These are phyloP conservation scores for Diutina siamensis DNA, from an alignment of 1,139 yeast genomes.

Conservation along the genomic window DNA sequence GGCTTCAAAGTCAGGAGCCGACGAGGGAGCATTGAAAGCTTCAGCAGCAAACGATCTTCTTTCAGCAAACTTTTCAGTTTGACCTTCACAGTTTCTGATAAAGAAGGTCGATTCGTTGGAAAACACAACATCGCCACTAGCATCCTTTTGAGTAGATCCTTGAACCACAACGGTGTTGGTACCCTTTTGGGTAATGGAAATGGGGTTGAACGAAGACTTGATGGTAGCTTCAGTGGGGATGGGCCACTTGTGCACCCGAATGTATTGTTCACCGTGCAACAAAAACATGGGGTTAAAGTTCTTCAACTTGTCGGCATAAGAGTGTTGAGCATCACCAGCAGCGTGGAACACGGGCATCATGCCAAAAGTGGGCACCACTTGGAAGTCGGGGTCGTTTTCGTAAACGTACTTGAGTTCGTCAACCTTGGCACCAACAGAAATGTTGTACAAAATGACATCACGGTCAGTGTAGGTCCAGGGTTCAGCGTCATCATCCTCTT, in stretches of 20 bases:
- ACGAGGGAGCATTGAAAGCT: slow-evolving; percentile 54
- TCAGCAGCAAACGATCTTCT: slow-evolving; percentile 51
- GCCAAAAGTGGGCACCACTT: slow-evolving; percentile 87
- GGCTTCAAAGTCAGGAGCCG: slow-evolving; percentile 54
- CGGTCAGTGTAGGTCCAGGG: slow-evolving; percentile 23
- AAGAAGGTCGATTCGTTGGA: slow-evolving; percentile 81
- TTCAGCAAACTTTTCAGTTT: slow-evolving; percentile 31
- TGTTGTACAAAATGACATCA: slow-evolving; percentile 75
- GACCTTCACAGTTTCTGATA: slow-evolving; percentile 62
- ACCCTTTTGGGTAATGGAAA: slow-evolving; percentile 77
- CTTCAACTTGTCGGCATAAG: slow-evolving; percentile 49
- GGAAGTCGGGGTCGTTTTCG: slow-evolving; percentile 70
- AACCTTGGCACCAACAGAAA: slow-evolving; percentile 81
- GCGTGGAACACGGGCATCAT: slow-evolving; percentile 63
- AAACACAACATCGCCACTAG: slow-evolving; percentile 53
- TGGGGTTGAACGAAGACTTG: slow-evolving; percentile 51
- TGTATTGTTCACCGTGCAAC: slow-evolving; percentile 92
- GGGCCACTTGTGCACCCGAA: slow-evolving; percentile 69
- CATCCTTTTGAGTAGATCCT: slow-evolving; percentile 64
- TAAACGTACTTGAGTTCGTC: slow-evolving; percentile 69
- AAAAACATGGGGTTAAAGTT: slow-evolving; percentile 83
- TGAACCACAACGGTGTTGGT: slow-evolving; percentile 76
- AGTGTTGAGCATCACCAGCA: slow-evolving; percentile 32
- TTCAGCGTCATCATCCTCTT: slow-evolving; percentile 22
- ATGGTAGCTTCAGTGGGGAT: slow-evolving; percentile 63